phyloP scores from a whole-genome alignment of 805 yeast species.

The Candida montana region DNA sequence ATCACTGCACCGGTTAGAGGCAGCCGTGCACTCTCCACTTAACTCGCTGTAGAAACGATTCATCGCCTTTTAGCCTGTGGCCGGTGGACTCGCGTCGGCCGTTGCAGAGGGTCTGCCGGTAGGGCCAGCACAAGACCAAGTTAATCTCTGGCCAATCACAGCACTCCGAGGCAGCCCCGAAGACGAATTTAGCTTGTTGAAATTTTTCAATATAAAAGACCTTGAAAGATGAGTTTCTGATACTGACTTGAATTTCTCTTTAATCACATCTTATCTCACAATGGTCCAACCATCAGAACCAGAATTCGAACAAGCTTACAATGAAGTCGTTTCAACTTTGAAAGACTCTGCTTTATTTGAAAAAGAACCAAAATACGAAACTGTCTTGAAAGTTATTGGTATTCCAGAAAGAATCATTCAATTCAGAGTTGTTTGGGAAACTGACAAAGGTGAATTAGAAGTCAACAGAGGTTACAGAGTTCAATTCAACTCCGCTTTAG shows the following conservation, averaged over 20 bases:
- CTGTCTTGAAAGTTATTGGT: slow-evolving; percentile 83
- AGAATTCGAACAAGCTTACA: slow-evolving; percentile 97
- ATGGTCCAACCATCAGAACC: slow-evolving; percentile 91
- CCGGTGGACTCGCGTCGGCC: too few species aligned
- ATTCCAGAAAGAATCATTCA: slow-evolving; percentile 95
- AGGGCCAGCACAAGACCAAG: too few species aligned
- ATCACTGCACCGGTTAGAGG: too few species aligned
- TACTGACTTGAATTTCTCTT: too few species aligned
- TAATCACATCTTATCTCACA: slow-evolving; percentile 17
- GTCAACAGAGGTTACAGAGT: slow-evolving; percentile 98
- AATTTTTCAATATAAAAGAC: slow-evolving; percentile 4
- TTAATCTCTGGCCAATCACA: too few species aligned
- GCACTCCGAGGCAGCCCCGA: too few species aligned
- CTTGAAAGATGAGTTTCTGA: not conserved
- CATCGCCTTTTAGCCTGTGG: too few species aligned
- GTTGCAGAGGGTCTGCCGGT: too few species aligned
- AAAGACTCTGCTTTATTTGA: slow-evolving; percentile 87
- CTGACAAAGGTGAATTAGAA: slow-evolving; percentile 85
- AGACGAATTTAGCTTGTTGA: too few species aligned
- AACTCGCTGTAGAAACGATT: too few species aligned
- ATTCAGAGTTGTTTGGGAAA: slow-evolving; percentile 98
- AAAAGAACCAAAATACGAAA: slow-evolving; percentile 84
- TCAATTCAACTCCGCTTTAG: slow-evolving; percentile 96
- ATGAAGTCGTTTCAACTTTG: slow-evolving; percentile 84
- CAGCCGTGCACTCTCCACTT: too few species aligned